A percentile compares a stretch with the other conserved stretches of the same genome.
These are phyloP conservation scores for Fusarium multiceps DNA, from an alignment of 2,329 filamentous ascomycete genomes.

Conservation along the genomic window DNA sequence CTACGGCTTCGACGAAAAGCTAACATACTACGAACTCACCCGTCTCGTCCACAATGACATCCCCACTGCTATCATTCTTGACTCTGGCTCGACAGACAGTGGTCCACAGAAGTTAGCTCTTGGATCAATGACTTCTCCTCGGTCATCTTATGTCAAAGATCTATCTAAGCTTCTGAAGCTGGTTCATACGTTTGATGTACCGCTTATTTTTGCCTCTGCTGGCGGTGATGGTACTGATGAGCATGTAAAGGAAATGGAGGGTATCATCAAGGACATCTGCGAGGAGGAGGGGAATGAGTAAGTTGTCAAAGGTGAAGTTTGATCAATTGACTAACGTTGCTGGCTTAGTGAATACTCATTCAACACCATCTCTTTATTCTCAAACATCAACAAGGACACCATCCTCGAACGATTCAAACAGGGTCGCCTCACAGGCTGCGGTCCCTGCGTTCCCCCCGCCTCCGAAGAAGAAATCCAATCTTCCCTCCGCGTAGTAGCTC, in stretches of 20 bases:
- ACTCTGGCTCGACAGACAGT: constrained; percentile 52
- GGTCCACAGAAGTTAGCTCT: constrained; percentile 57
- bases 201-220: constrained; percentile 57
- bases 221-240: constrained; percentile 61
- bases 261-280: constrained; percentile 50
- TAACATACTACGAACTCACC: constrained; percentile 43
- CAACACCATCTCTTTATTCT: constrained; percentile 53
- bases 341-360: constrained; percentile 43
- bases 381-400: constrained; percentile 51
- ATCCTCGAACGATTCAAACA: constrained; percentile 47
- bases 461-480: constrained; percentile 52
- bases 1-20: constrained; percentile 57
- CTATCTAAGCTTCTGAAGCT: constrained; percentile 53
- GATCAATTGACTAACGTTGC: too few relatives aligned
- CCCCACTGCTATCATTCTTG: constrained; percentile 52
- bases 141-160: constrained; percentile 56
- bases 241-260: constrained; percentile 55
- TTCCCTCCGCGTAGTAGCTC: constrained; percentile 54
- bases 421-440: constrained; percentile 52
- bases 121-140: constrained; percentile 54
- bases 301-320: too few relatives aligned
- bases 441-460: constrained; percentile 55
- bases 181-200: constrained; percentile 49
- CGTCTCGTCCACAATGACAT: constrained; percentile 43
- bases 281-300: too few relatives aligned